These are phyloP conservation scores for Tubosaeta sp. DNA, from an alignment of 768 basidiomycete genomes.

Conservation along the genomic window DNA sequence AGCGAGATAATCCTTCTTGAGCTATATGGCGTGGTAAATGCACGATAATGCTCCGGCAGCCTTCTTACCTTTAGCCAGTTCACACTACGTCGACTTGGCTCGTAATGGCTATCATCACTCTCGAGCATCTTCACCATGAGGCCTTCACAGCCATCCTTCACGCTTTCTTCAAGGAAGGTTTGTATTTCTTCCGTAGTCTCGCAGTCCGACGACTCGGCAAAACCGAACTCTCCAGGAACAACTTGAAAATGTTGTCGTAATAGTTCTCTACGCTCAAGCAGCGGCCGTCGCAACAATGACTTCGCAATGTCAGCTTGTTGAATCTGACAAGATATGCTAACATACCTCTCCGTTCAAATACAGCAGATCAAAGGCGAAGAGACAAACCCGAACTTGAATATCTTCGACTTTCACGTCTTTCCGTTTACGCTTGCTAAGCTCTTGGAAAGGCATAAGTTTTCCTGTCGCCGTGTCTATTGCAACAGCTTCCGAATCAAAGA, in stretches of 20 bases:
- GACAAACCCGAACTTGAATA: slow-evolving; percentile 92
- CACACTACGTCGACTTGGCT: slow-evolving; percentile 90
- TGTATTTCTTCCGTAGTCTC: slow-evolving; percentile 93
- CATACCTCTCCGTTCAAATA: slow-evolving; percentile 92
- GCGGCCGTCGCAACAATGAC: slow-evolving; percentile 76
- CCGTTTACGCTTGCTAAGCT: slow-evolving; percentile 88
- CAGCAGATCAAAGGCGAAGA: slow-evolving; percentile 96
- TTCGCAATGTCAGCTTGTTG: slow-evolving; percentile 29
- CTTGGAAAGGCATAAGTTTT: slow-evolving; percentile 96
- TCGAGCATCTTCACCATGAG: slow-evolving; percentile 99
- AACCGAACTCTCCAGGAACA: slow-evolving; percentile 87
- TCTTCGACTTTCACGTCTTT: slow-evolving; percentile 99
- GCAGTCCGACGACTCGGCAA: slow-evolving; percentile 87
- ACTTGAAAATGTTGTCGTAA: slow-evolving; percentile 74
- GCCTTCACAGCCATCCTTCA: slow-evolving; percentile 98
- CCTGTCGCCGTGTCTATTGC: slow-evolving; percentile 84
- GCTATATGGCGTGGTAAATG: slow-evolving; percentile 40
- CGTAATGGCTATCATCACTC: slow-evolving; percentile 86
- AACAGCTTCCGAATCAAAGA: slow-evolving; percentile 94
- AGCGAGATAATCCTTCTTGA: slow-evolving; percentile 97
- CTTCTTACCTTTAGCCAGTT: slow-evolving; percentile 91
- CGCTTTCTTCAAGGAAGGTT: slow-evolving; percentile 89
- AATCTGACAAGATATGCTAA: not conserved
- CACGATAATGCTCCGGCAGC: not conserved
- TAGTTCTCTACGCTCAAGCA: slow-evolving; percentile 72